phyloP scores from a whole-genome alignment of 148 eudicot species.

The Dianthus caryophyllus region DNA sequence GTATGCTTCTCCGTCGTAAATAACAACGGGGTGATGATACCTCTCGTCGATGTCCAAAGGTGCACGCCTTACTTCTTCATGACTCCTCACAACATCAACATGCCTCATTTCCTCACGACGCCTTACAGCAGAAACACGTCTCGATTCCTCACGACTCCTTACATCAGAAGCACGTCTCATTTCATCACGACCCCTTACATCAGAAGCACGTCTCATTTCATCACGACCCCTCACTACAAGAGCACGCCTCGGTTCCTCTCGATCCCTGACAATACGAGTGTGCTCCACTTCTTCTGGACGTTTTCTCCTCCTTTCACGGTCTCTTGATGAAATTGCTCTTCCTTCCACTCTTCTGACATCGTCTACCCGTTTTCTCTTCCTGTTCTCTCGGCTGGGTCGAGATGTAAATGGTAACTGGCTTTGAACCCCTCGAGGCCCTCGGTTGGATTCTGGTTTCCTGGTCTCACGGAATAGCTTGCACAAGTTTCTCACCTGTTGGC shows the following conservation, averaged over 20 bases:
- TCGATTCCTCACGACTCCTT: neutral
- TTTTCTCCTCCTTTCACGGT: slow-evolving; percentile 26
- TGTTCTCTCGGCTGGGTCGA: slow-evolving; percentile 16
- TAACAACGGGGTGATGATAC: slow-evolving; percentile 30
- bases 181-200: neutral
- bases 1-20: slow-evolving; percentile 41
- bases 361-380: slow-evolving; percentile 25
- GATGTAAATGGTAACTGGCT: slow-evolving; percentile 20
- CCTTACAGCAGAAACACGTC: neutral
- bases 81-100: slow-evolving; percentile 14
- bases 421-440: slow-evolving; percentile 14
- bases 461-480: slow-evolving; percentile 61
- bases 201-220: slow-evolving; percentile 22
- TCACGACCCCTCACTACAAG: slow-evolving; percentile 4
- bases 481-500: slow-evolving; percentile 60
- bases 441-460: slow-evolving; percentile 33
- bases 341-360: slow-evolving; percentile 13
- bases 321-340: slow-evolving; percentile 2
- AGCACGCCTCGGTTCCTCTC: neutral
- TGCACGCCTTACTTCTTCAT: slow-evolving; percentile 23
- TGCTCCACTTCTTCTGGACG: slow-evolving; percentile 29
- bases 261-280: slow-evolving; percentile 8
- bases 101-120: slow-evolving; percentile 11
- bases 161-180: no score
- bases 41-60: slow-evolving; percentile 21